Conservation (phyloP, 305 asterid genomes). For the Petunia hybrid region DNA sequence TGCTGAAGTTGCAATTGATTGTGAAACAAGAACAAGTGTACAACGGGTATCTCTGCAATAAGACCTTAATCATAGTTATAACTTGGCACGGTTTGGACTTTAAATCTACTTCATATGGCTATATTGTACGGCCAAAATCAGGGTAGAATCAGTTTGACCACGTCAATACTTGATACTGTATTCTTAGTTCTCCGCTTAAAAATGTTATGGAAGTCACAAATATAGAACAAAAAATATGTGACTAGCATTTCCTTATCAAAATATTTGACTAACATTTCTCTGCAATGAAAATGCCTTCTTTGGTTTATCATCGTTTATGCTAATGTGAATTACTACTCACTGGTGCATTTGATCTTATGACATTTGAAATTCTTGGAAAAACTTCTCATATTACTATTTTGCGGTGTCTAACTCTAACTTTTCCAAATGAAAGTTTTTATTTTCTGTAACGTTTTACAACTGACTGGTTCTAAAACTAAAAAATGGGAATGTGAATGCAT, state of each 20-base stretch:
- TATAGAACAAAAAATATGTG: not conserved
- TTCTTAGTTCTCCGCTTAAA: constrained; percentile 1
- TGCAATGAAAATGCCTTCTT: not conserved
- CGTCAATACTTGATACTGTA: not conserved
- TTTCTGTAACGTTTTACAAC: no score
- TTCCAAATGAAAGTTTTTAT: constrained; percentile 7
- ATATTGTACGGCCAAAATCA: not conserved
- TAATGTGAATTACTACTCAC: not conserved
- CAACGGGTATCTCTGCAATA: not conserved
- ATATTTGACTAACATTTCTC: not conserved
- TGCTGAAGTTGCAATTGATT: not conserved
- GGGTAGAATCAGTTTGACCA: constrained; percentile 10
- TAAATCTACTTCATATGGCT: not conserved
- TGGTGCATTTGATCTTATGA: constrained; percentile 16
- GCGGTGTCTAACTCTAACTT: constrained; percentile 5
- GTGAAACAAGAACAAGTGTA: not conserved
- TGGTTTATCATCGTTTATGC: not conserved
- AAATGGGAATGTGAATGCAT: not conserved
- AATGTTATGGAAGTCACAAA: constrained; percentile 5
- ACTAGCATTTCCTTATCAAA: not conserved
- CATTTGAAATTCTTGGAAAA: not conserved
- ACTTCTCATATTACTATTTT: not conserved
- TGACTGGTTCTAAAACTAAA: not conserved
- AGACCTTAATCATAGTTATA: not conserved
- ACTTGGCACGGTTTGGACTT: not conserved